phyloP scores from a whole-genome alignment of 1,284 basidiomycete species.

The Veloporphyrellus conicus region DNA sequence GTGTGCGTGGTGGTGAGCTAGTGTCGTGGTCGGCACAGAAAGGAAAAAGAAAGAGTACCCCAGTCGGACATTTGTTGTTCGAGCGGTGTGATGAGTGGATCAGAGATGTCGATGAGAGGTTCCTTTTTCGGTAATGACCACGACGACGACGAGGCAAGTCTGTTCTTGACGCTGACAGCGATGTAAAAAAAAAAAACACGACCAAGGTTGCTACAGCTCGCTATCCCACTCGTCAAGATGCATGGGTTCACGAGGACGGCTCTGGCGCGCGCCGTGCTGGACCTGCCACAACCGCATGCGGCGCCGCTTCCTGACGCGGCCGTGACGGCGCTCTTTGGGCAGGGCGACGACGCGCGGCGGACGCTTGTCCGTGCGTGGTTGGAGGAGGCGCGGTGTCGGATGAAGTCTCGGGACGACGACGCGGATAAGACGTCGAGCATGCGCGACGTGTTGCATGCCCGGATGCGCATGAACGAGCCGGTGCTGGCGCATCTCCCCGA shows the following conservation, averaged over 20 bases:
- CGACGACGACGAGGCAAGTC: constrained; percentile 22
- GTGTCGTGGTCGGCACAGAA: neutral
- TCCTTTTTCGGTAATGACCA: constrained; percentile 2
- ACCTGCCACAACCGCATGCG: constrained; percentile 47
- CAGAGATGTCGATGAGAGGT: neutral
- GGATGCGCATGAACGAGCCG: constrained; percentile 61
- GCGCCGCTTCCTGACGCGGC: constrained; percentile 64
- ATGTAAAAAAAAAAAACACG: too few species aligned
- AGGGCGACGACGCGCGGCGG: constrained; percentile 58
- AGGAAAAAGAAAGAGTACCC: constrained; percentile 32
- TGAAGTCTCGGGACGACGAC: constrained; percentile 33
- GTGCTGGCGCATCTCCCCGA: constrained; percentile 61
- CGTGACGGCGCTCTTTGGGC: constrained; percentile 69
- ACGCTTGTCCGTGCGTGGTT: constrained; percentile 70
- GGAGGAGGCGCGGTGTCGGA: constrained; percentile 54
- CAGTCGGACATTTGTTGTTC: constrained; percentile 42
- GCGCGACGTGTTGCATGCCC: constrained; percentile 46
- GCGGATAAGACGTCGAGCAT: constrained; percentile 28
- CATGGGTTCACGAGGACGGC: constrained; percentile 71
- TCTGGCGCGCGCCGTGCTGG: constrained; percentile 60
- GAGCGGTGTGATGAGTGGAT: neutral
- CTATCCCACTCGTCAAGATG: constrained; percentile 56
- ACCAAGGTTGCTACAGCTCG: constrained; percentile 49
- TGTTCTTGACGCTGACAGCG: neutral
- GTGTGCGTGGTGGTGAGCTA: constrained; percentile 26